phyloP scores from a whole-genome alignment of 352 stramenopile genomes.

The Pythium rishiriense region DNA sequence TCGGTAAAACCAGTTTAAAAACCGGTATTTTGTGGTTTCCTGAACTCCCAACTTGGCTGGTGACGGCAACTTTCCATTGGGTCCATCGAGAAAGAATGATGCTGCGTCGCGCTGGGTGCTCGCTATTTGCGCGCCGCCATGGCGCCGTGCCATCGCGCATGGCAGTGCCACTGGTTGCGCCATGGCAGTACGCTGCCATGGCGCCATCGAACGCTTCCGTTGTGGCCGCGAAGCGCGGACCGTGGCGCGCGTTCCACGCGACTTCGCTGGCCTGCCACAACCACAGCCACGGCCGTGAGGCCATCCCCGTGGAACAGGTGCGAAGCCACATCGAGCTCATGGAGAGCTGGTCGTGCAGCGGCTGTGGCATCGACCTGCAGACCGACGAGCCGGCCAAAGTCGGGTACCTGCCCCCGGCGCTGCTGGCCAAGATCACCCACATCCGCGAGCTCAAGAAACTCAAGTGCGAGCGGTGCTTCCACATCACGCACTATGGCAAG shows the following conservation, averaged over 20 bases:
- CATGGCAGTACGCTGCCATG: slow-evolving; percentile 9
- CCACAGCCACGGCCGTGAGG: slow-evolving; percentile 6
- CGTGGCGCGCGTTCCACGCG: slow-evolving; percentile 23
- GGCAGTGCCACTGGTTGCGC: background rate
- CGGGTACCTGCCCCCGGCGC: slow-evolving; percentile 65
- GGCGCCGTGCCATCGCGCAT: background rate
- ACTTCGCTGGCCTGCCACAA: background rate
- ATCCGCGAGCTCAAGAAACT: slow-evolving; percentile 78
- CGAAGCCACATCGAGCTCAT: slow-evolving; percentile 77
- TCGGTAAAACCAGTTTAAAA: too few species aligned
- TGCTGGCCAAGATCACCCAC: slow-evolving; percentile 62
- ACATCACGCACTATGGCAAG: slow-evolving; percentile 87
- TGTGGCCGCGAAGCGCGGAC: background rate
- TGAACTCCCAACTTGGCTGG: slow-evolving; percentile 22
- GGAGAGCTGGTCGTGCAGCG: slow-evolving; percentile 82
- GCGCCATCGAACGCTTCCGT: slow-evolving; percentile 1
- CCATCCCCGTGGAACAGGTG: slow-evolving; percentile 57
- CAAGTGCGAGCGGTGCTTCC: slow-evolving; percentile 85
- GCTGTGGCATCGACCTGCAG: slow-evolving; percentile 82
- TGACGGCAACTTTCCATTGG: slow-evolving; percentile 7
- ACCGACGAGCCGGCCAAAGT: slow-evolving; percentile 58
- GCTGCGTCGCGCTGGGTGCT: slow-evolving; percentile 19
- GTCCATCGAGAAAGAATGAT: slow-evolving; percentile 12
- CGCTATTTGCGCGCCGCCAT: slow-evolving; percentile 15
- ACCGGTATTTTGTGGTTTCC: slow-evolving; percentile 6